Evolutionary conservation across 2,329 filamentous ascomycete genomes (phyloP), one percentile per base, ranked within the genome.

Genomic region (Emmonsia crescens): DNA sequence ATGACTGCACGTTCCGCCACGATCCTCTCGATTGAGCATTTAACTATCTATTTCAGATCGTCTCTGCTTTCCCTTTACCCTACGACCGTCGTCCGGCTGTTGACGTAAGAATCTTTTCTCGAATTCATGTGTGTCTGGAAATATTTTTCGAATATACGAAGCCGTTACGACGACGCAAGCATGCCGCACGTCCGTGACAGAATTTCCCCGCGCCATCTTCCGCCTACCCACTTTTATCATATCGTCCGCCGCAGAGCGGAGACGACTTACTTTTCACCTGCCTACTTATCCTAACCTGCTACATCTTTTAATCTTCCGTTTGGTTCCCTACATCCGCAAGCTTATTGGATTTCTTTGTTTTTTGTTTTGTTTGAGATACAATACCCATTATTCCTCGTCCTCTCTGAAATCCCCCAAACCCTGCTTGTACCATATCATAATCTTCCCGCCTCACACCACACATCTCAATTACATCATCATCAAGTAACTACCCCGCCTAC

Each of bases 1-100:
- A 78, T 27, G 73, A 78, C 48, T 82, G 79, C 70, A 80, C 78
- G n/a, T 81, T 76, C 68, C 72, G 77, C 61, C 79, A 81, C 61
- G 78, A 79, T 64, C 62, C 60, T 54, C 55, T 61, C 8, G 63
- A 66, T 33, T 65, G 51, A 60, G 24, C 10, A n/a, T 33, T 54
- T 9, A 54, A 9, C 19, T 36, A 36, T 54, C n/a, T n/a, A n/a
- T n/a, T n/a, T 38, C 9, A 38, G 8, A 38, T 38, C 36, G 36
- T 14, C 36, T 38, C 14, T 38, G n/a, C 49, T 33, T 52, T n/a
- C 27, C 16, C 12, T 4, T 36, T 12, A 24, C 10, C 29, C 29
- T 33, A 33, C 31, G 9, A 33, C 51, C 8, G 16, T 12, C 51
- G 16, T n/a, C 19, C 12, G 6, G 29, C 8, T 5, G 27, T 33